Conservation (phyloP, 2,329 filamentous ascomycete species). For the Hymenoscyphus fraxineus region DNA sequence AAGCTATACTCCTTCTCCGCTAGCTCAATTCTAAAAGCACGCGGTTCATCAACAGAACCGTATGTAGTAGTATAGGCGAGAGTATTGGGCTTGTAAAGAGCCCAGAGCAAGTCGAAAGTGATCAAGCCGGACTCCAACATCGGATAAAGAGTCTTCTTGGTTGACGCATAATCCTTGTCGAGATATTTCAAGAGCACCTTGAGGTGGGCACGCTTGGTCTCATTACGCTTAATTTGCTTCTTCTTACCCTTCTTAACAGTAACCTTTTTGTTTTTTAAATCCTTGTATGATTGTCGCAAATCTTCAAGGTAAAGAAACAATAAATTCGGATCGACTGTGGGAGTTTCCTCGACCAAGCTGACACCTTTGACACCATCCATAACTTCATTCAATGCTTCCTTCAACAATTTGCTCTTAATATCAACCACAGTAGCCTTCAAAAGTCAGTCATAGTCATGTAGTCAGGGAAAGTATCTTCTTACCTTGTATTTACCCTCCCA, state of each 20-base stretch:
- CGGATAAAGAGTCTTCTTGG: slow-evolving; percentile 75
- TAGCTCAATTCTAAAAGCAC: slow-evolving; percentile 77
- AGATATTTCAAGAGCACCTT: slow-evolving; percentile 73
- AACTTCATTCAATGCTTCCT: slow-evolving; percentile 65
- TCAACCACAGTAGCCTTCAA: slow-evolving; percentile 62
- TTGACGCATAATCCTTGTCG: slow-evolving; percentile 75
- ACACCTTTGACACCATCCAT: slow-evolving; percentile 76
- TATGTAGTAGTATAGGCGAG: slow-evolving; percentile 76
- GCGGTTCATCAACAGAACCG: slow-evolving; percentile 69
- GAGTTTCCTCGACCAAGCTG: slow-evolving; percentile 75
- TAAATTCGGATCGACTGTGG: slow-evolving; percentile 67
- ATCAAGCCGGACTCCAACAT: slow-evolving; percentile 79
- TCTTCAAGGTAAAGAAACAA: slow-evolving; percentile 75
- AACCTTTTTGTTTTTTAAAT: slow-evolving; percentile 56
- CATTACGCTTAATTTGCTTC: slow-evolving; percentile 55
- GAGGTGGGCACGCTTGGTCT: slow-evolving; percentile 59
- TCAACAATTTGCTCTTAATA: slow-evolving; percentile 77
- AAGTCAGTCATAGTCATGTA: slow-evolving; percentile 13
- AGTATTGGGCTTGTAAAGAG: slow-evolving; percentile 82
- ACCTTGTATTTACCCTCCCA: slow-evolving; percentile 74
- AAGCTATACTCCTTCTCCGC: slow-evolving; percentile 67
- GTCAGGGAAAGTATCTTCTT: slow-evolving; percentile 2
- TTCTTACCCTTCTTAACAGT: slow-evolving; percentile 53
- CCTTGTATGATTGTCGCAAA: slow-evolving; percentile 60
- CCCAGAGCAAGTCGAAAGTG: slow-evolving; percentile 86